phyloP scores from a whole-genome alignment of 1,284 basidiomycete genomes.

The Chalciporus sp. region DNA sequence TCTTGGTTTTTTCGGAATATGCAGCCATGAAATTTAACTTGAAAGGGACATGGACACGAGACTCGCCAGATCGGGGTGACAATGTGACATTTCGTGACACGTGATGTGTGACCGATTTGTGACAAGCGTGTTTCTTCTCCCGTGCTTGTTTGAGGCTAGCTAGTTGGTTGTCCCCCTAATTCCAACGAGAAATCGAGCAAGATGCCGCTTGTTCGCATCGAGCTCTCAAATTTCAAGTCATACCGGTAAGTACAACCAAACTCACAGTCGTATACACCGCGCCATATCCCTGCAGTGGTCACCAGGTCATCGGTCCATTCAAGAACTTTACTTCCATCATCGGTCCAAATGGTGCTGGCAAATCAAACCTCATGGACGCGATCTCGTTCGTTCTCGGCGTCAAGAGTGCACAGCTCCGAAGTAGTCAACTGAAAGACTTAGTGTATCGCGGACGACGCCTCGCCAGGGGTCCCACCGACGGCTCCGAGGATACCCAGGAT shows the following conservation, averaged over 20 bases:
- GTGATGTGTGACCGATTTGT: slow-evolving; percentile 22
- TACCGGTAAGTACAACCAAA: slow-evolving; percentile 55
- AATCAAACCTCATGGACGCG: slow-evolving; percentile 99
- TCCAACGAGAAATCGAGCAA: slow-evolving; percentile 12
- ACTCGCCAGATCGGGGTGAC: neutral
- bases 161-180: slow-evolving; percentile 23
- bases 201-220: slow-evolving; percentile 81
- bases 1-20: too few relatives aligned
- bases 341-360: slow-evolving; percentile 98
- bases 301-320: slow-evolving; percentile 90
- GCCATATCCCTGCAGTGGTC: slow-evolving; percentile 53
- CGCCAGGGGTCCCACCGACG: slow-evolving; percentile 55
- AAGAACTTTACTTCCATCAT: slow-evolving; percentile 94
- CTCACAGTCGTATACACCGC: neutral
- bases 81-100: slow-evolving; percentile 15
- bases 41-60: too few relatives aligned
- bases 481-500: slow-evolving; percentile 47
- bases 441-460: slow-evolving; percentile 90
- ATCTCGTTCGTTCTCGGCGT: slow-evolving; percentile 99
- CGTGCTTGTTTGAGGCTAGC: slow-evolving; percentile 22
- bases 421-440: slow-evolving; percentile 92
- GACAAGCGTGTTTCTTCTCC: slow-evolving; percentile 29
- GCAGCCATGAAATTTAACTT: too few relatives aligned
- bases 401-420: slow-evolving; percentile 90
- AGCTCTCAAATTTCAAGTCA: slow-evolving; percentile 93